Evolutionary conservation across 495 filamentous ascomycete species (phyloP).

Genomic region (Talaromyces thailandensis): DNA sequence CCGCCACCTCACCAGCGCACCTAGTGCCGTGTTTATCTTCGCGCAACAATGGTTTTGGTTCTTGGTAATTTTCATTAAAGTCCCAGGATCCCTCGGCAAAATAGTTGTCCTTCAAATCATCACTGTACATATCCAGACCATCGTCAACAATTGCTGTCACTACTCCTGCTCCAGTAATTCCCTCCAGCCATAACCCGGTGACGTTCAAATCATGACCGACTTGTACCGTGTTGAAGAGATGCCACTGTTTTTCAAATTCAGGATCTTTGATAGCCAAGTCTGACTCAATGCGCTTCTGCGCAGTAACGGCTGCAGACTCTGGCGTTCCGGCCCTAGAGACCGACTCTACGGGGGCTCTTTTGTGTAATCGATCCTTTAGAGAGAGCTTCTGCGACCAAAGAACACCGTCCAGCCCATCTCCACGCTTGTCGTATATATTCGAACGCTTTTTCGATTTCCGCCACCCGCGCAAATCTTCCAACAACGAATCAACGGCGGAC

Average conservation of each 20-base stretch:
- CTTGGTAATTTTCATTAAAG: slow-evolving; percentile 75
- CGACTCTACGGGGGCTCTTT: slow-evolving; percentile 45
- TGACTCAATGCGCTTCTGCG: slow-evolving; percentile 51
- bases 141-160: slow-evolving; percentile 94
- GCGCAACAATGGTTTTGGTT: slow-evolving; percentile 67
- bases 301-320: slow-evolving; percentile 40
- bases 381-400: slow-evolving; percentile 77
- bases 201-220: slow-evolving; percentile 90
- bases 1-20: slow-evolving; percentile 90
- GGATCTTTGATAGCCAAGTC: slow-evolving; percentile 73
- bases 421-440: slow-evolving; percentile 28
- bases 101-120: slow-evolving; percentile 86
- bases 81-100: slow-evolving; percentile 88
- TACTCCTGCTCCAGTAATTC: slow-evolving; percentile 83
- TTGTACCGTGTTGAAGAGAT: slow-evolving; percentile 77
- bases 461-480: slow-evolving; percentile 47
- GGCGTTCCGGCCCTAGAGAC: slow-evolving; percentile 9
- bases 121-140: slow-evolving; percentile 93
- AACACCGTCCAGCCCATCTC: slow-evolving; percentile 62
- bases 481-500: slow-evolving; percentile 51
- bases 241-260: slow-evolving; percentile 91
- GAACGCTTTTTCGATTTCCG: slow-evolving; percentile 48
- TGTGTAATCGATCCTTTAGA: slow-evolving; percentile 62
- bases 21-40: slow-evolving; percentile 90
- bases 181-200: slow-evolving; percentile 80